Evolutionary conservation across 805 yeast species (phyloP), one percentile per base, ranked within the genome.

Genomic region (Komagataella kurtzmanii): DNA sequence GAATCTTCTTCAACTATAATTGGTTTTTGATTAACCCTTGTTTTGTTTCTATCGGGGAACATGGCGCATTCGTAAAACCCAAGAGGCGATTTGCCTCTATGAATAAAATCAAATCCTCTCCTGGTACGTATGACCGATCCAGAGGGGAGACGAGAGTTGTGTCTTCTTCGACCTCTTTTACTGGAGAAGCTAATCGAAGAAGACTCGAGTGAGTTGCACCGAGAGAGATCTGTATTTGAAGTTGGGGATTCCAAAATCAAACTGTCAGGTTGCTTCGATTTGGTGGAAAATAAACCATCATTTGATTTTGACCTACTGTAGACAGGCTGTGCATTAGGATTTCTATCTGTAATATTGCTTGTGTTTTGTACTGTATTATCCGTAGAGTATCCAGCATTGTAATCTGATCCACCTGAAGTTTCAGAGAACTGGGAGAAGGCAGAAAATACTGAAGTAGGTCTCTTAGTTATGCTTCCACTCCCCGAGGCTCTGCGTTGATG

Each of bases 381-480:
- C 0, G 71, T 65, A 2, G 71, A 67, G 52, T 65, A 66, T 3
- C 70, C 66, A 1, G 71, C 65, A 24, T 60, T 59, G 53, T 66
- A 65, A 0, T 67, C 70, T 2, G 72, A 66, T 0, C 69, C 70
- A 50, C 76, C 74, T 0, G 82, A 76, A 46, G 74, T 70, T 52
- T 78, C 83, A 0, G 83, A 78, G 45, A 70, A 64, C 3, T 72
- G 70, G 0, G 81, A 76, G 51, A 72, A 71, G 19, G 77, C 74
- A 0, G 84, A 79, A 1, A 78, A 60, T 45, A 72, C 69, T 1
- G 85, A 79, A 0, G 70, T 68, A 3, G 83, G 82, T 49, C 83
- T 64, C 24, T 67, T 55, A 52, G n/a, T 7, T 10, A 30, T 30
- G 14, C 40, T 30, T 30, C n/a, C 40, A 30, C 40, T 30, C 5